phyloP scores from a whole-genome alignment of 495 filamentous ascomycete genomes.

The Hyaloscypha finlandica region DNA sequence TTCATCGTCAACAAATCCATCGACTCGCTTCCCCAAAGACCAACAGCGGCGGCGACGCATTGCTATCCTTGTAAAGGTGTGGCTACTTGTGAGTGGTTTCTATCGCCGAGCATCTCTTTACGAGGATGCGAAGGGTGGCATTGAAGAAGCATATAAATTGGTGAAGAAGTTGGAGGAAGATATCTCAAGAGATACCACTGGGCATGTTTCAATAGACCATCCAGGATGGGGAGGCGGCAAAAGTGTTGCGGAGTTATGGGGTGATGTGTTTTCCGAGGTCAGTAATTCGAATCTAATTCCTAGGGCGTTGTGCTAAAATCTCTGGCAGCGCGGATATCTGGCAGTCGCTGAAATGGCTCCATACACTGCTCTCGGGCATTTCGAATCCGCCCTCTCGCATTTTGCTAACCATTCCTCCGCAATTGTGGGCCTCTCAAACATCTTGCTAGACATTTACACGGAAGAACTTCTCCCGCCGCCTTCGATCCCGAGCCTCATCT shows the following conservation, averaged over 20 bases:
- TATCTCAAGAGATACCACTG: conserved; percentile 51
- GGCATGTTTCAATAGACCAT: conserved; percentile 50
- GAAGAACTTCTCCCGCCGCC: conserved; percentile 56
- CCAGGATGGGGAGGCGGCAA: conserved; percentile 74
- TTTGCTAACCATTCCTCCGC: conserved; percentile 76
- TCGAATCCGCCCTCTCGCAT: conserved; percentile 76
- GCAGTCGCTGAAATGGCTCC: conserved; percentile 59
- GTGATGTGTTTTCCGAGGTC: conserved; percentile 76
- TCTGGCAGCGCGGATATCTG: conserved; percentile 64
- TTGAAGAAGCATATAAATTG: conserved; percentile 77
- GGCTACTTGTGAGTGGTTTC: conserved; percentile 84
- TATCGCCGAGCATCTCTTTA: conserved; percentile 80
- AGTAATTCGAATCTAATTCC: conserved; percentile 28
- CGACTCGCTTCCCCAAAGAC: conserved; percentile 50
- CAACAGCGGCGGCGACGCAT: conserved; percentile 58
- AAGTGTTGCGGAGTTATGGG: conserved; percentile 77
- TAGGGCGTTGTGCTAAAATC: conserved; percentile 36
- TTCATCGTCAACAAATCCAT: conserved; percentile 44
- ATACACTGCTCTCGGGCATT: conserved; percentile 68
- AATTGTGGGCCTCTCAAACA: conserved; percentile 77
- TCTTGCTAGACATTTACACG: conserved; percentile 84
- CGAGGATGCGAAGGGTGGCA: conserved; percentile 75
- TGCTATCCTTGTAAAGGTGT: conserved; percentile 72
- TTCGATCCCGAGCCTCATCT: conserved; percentile 31
- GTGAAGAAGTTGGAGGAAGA: conserved; percentile 57